phyloP scores from a whole-genome alignment of 192 early-diverging fungal genomes.

The Backusella australiensis region DNA sequence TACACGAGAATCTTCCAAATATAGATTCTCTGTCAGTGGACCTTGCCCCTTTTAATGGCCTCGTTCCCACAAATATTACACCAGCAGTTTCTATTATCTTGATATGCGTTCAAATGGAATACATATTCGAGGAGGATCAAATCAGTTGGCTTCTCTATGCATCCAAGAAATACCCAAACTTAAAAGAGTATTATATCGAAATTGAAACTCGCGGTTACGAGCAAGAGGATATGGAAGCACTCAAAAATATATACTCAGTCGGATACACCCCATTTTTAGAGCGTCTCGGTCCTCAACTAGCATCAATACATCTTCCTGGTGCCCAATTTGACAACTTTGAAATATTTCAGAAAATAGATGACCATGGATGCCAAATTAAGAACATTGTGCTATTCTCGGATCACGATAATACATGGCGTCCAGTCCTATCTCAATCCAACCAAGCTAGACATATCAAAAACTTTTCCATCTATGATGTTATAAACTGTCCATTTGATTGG shows the following conservation, averaged over 20 bases:
- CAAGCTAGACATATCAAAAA: background rate
- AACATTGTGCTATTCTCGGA: background rate
- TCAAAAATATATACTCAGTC: background rate
- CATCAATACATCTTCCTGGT: background rate
- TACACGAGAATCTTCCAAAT: background rate
- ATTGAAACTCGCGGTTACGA: background rate
- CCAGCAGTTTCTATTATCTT: background rate
- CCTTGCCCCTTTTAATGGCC: background rate
- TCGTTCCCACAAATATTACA: background rate
- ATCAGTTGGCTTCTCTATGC: background rate
- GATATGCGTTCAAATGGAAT: background rate
- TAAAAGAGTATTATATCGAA: background rate
- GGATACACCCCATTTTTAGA: background rate
- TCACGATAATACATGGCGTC: background rate
- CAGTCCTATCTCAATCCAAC: background rate
- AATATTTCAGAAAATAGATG: background rate
- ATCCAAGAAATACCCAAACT: background rate
- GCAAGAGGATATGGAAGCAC: background rate
- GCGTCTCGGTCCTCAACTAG: background rate
- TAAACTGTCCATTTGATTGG: background rate
- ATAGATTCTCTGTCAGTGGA: background rate
- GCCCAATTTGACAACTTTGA: background rate
- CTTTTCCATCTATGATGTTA: background rate
- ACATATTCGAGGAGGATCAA: background rate
- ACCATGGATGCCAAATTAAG: background rate